Evolutionary conservation across 2,329 filamentous ascomycete genomes (phyloP), one percentile per base, ranked within the genome.

Genomic region (Colletotrichum kahawae): DNA sequence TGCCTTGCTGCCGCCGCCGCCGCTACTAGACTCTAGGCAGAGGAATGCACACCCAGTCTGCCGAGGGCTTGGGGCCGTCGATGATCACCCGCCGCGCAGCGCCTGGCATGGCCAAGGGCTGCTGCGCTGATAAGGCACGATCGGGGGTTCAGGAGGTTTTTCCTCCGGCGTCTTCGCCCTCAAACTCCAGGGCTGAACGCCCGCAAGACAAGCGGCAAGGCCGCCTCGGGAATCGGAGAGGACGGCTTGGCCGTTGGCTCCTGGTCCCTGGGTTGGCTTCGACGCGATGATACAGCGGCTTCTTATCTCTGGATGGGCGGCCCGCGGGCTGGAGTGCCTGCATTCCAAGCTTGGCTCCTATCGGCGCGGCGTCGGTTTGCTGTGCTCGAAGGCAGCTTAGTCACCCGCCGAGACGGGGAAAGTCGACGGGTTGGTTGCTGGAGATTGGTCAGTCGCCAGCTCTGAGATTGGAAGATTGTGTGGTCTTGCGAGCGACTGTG

Each of bases 101-200:
- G 24, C 36, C 27, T 34, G 43, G 48, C 66, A 74, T 74, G 67
- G 67, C 71, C 71, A 74, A 74, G 71, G 24, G n/a, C 43, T 51
- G n/a, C 43, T 51, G 43, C 27, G 69, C 62, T 66, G 72, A 74
- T 71, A 71, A 66, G 68, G 71, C 59, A 65, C 27, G 31, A 38
- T 34, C 57, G 51, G 29, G 69, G 34, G n/a, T 33, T 69, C 21
- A n/a, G 36, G 56, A 68, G 31, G 21, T n/a, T 38, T 33, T n/a
- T 38, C n/a, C 27, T 31, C 9, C 13, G 43, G 43, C 43, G 43
- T 48, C n/a, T 34, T 60, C n/a, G 6, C 31, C 29, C 34, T 33
- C 33, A 13, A n/a, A 16, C 54, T 24, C 36, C 63, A 72, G 63
- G 72, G 72, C 72, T 75, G 72, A 75, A 67, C 69, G 72, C 69